These are phyloP conservation scores for Inga laurina DNA, from an alignment of 306 rosid genomes.

Conservation along the genomic window DNA sequence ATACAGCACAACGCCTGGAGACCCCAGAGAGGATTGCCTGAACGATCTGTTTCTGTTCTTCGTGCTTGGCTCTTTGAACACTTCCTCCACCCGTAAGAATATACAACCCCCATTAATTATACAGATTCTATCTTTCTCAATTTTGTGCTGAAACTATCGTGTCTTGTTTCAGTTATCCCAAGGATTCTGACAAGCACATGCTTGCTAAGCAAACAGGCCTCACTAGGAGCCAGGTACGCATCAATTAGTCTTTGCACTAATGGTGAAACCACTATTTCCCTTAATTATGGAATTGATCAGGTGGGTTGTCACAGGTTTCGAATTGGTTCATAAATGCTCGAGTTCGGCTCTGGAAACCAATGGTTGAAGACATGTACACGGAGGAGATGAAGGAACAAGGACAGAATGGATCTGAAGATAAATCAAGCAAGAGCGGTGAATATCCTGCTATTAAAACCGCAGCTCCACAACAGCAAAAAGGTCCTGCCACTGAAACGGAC, in stretches of 20 bases:
- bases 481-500: constrained; percentile 43
- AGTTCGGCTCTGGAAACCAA: constrained; percentile 97
- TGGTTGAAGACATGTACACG: constrained; percentile 96
- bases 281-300: background rate
- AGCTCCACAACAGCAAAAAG: constrained; percentile 40
- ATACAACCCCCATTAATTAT: no score
- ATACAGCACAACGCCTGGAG: constrained; percentile 99
- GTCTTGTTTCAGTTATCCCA: constrained; percentile 71
- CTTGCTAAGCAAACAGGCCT: constrained; percentile 98
- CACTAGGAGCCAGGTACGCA: constrained; percentile 86
- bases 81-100: constrained; percentile 94
- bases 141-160: constrained; percentile 15
- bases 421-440: constrained; percentile 61
- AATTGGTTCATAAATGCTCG: constrained; percentile 99
- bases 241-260: background rate
- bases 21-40: constrained; percentile 97
- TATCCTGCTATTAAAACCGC: constrained; percentile 49
- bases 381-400: constrained; percentile 89
- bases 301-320: constrained; percentile 62
- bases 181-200: constrained; percentile 94
- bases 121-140: background rate
- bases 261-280: background rate
- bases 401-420: constrained; percentile 59
- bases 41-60: constrained; percentile 91
- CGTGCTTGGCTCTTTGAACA: constrained; percentile 99